Evolutionary conservation across 129 eudicot species (phyloP), one percentile per base, ranked within the genome.

Genomic region (Pseudognaphalium luteoalbum): DNA sequence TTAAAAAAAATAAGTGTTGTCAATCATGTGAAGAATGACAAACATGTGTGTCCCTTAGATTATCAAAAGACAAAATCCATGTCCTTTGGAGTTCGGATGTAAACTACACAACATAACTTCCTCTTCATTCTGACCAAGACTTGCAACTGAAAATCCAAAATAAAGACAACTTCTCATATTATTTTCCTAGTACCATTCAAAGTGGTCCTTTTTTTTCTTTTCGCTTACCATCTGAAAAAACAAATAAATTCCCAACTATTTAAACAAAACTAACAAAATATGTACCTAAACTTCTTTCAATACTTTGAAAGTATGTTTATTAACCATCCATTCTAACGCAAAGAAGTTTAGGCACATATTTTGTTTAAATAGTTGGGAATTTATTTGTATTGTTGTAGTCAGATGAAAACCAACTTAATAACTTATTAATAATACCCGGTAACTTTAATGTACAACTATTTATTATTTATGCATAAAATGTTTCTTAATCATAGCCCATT

Each of bases 131-230:
- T 34, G 16, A 76, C 72, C 65, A 57, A 71, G 77, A 78, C 82
- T 32, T 50, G 65, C 67, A 79, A 71, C 83, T 25, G 83, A 72
- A 72, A 60, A 63, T 39, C 78, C 79, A 80, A 73, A 66, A 66
- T 30, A 80, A 47, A 73, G 78, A 80, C 79, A 73, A 65, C 44
- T 69, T 70, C 71, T 62, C 52, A 17, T 15, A 73, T 39, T 77
- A 28, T 68, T 68, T 76, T 77, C 75, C 67, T 57, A 41, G 81
- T 78, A 78, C 76, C 76, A 42, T 65, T 68, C 33, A 16, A 72
- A 65, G 34, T 80, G 51, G 79, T 80, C 83, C 68, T 66, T 3
- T 72, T 14, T 19, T 33, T 56, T 22, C 5, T 37, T 37, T 52
- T 34, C 59, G 2, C 16, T 44, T 75, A 47, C 28, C 2, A 20